These are phyloP conservation scores for Sporobolomyces roseus DNA, from an alignment of 768 basidiomycete species.

Conservation along the genomic window DNA sequence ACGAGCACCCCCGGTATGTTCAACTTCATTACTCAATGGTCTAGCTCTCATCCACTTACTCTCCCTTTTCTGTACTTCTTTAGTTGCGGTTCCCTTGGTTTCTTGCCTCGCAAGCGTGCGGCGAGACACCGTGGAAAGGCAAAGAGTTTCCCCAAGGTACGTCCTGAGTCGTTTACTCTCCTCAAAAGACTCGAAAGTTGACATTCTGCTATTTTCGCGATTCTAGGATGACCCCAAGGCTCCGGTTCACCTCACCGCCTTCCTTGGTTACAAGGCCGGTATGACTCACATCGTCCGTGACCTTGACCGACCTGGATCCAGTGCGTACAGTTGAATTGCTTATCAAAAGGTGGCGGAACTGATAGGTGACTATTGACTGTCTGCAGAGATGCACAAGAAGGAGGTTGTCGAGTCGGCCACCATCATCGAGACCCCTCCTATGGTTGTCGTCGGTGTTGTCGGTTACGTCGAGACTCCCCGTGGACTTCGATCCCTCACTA, in stretches of 20 bases:
- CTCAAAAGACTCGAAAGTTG: background rate
- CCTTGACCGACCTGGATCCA: conserved; percentile 98
- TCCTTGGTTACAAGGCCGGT: conserved; percentile 99
- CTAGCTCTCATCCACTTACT: background rate
- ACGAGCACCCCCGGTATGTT: conserved; percentile 43
- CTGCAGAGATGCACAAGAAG: conserved; percentile 97
- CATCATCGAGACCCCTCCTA: conserved; percentile 90
- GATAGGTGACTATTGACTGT: background rate
- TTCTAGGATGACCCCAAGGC: conserved; percentile 96
- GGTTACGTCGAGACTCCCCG: conserved; percentile 99
- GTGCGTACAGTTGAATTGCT: conserved; percentile 58
- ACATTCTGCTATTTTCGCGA: no score
- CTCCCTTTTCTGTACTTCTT: background rate
- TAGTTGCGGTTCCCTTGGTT: conserved; percentile 78
- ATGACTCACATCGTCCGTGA: conserved; percentile 99
- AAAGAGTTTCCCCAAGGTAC: conserved; percentile 97
- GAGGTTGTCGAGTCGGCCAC: conserved; percentile 98
- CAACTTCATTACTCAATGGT: no score
- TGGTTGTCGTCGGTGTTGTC: conserved; percentile 95
- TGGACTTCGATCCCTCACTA: conserved; percentile 96
- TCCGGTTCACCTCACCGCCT: conserved; percentile 94
- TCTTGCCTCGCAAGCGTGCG: conserved; percentile 92
- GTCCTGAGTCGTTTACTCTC: conserved; percentile 46
- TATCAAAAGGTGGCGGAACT: background rate
- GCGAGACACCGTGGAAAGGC: conserved; percentile 98